Base-by-base conservation (phyloP, 2,329 filamentous ascomycete species). In the Monosporascus sp. region DNA sequence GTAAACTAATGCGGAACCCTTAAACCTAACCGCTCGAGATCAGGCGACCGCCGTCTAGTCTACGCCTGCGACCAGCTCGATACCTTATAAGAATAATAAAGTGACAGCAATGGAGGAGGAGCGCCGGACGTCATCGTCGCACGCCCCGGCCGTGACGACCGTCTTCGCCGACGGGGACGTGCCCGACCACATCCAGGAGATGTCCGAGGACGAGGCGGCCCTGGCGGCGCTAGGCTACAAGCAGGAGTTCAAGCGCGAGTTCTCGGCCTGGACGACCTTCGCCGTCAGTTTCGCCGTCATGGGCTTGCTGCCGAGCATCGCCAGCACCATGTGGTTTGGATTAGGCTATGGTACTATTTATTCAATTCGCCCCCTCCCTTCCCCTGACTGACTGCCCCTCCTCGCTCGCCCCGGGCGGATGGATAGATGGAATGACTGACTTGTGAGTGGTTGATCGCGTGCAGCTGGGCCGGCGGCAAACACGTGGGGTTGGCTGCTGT, bases 401-500 rank as follows among this genome's bases (percentile, higher is more conserved):
- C n/a, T 11, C 31, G 31, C 31, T 34, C 31, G 11, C 11, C 31
- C 9, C 27, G 1, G 4, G 11, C 11, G 20, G 9, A 6, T 38
- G 42, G 72, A 72, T 51, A 73, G 75, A 75, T 78, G 79, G 38
- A 81, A 81, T 65, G 76, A 6, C 27, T 15, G n/a, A 27, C 25
- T 27, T 8, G 2, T 24, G 9, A 8, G 41, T 53, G 57, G 47
- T 22, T n/a, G 4, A 27, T 27, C 20, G 14, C 14, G 9, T 51
- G 24, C 47, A 68, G 66, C 65, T 49, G 66, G 66, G 31, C 63
- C 66, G 37, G 66, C 66, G 25, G 83, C 84, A 24, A 88, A 89
- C 84, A 84, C 84, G 2, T 90, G 86, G 86, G 87, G 86, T 5
- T 90, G 87, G 86, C 70, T 89, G 27, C 74, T 90, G 46, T 85